Percentiles rank a stretch among this genome's conserved stretches.
These are phyloP conservation scores for Adansonia rubrostipa DNA, from an alignment of 441 rosid species.

Conservation along the genomic window DNA sequence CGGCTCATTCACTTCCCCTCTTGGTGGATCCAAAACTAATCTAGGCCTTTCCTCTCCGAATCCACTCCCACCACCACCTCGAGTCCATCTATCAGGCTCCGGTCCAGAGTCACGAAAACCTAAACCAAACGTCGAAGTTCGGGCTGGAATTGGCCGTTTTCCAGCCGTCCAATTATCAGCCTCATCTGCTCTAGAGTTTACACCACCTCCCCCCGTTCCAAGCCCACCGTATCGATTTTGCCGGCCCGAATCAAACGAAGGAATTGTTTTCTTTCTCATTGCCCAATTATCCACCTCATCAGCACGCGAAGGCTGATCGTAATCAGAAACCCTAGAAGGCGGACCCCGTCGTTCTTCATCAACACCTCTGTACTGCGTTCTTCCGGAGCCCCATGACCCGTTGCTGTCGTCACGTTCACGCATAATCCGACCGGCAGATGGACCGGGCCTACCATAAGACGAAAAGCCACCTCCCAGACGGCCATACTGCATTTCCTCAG, in stretches of 20 bases:
- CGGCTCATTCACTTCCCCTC: slow-evolving; percentile 50
- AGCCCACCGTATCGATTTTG: slow-evolving; percentile 62
- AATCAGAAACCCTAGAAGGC: slow-evolving; percentile 80
- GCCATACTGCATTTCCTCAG: slow-evolving; percentile 87
- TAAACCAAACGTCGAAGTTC: slow-evolving; percentile 68
- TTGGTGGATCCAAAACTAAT: slow-evolving; percentile 72
- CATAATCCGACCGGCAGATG: slow-evolving; percentile 40
- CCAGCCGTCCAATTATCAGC: slow-evolving; percentile 56
- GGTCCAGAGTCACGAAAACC: slow-evolving; percentile 65
- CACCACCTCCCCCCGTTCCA: slow-evolving; percentile 53
- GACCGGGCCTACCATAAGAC: slow-evolving; percentile 58
- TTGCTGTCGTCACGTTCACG: slow-evolving; percentile 58
- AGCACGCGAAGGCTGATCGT: slow-evolving; percentile 78
- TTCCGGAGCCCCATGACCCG: slow-evolving; percentile 62
- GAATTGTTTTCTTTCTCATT: slow-evolving; percentile 55
- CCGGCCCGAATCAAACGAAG: slow-evolving; percentile 61
- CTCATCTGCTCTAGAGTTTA: slow-evolving; percentile 51
- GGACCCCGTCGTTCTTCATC: slow-evolving; percentile 82
- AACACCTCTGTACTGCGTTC: slow-evolving; percentile 71
- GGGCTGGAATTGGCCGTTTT: slow-evolving; percentile 54
- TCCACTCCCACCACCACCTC: slow-evolving; percentile 57
- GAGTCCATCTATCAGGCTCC: slow-evolving; percentile 70
- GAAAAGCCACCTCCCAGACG: slow-evolving; percentile 86
- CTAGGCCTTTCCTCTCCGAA: slow-evolving; percentile 70
- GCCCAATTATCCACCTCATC: slow-evolving; percentile 90